Evolutionary conservation across 2,329 filamentous ascomycete species (phyloP).

Genomic region (Neopestalotiopsis sp.): DNA sequence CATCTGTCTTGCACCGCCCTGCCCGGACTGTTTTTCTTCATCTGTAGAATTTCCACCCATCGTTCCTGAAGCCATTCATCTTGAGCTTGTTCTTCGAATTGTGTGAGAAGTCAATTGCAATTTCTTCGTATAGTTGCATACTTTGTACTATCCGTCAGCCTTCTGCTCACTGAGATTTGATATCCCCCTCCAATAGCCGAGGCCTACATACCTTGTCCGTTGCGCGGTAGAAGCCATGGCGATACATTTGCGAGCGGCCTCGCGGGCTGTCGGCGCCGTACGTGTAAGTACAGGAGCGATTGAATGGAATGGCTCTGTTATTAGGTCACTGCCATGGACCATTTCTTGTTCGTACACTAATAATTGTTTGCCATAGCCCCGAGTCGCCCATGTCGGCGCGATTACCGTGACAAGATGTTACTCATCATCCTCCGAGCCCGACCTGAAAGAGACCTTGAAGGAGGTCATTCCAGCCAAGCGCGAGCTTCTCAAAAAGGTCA

Average conservation of each 20-base stretch:
- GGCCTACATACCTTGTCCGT: not conserved
- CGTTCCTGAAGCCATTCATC: not conserved
- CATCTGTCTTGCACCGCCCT: not conserved
- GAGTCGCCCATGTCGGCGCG: constrained; percentile 32
- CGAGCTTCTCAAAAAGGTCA: constrained; percentile 92
- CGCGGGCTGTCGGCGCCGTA: constrained; percentile 66
- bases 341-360: not conserved
- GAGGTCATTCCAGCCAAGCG: constrained; percentile 89
- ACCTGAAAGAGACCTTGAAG: constrained; percentile 86
- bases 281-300: constrained; percentile 55
- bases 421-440: constrained; percentile 78
- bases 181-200: constrained; percentile 17
- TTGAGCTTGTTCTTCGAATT: not conserved
- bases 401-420: constrained; percentile 59
- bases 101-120: not conserved
- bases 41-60: not conserved
- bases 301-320: not conserved
- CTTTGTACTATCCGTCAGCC: not conserved
- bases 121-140: not conserved
- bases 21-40: not conserved
- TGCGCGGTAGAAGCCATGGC: constrained; percentile 56
- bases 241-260: constrained; percentile 65
- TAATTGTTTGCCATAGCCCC: constrained; percentile 29
- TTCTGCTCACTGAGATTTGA: not conserved
- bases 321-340: not conserved